Conservation (phyloP, 164 flowering plant species). For the Vitis vinifera region DNA sequence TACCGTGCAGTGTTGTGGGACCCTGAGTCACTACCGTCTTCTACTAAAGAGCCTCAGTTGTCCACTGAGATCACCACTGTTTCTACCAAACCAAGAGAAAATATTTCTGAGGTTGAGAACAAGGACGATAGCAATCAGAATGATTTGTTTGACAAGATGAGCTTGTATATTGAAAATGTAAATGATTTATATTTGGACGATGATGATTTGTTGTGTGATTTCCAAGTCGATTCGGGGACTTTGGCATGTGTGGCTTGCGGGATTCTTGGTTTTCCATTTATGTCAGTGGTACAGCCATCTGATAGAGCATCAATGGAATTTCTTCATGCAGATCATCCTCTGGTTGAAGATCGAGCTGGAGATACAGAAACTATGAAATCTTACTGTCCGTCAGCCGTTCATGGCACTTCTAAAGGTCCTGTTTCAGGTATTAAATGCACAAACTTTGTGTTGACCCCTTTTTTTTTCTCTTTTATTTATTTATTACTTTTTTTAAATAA, state of each 20-base stretch:
- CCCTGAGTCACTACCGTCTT: conserved; percentile 63
- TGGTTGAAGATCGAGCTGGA: conserved; percentile 15
- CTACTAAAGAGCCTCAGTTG: conserved; percentile 32
- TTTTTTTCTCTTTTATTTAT: not conserved
- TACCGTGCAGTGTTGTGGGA: conserved; percentile 72
- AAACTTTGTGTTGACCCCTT: not conserved
- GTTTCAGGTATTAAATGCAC: conserved; percentile 38
- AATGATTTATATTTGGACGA: conserved; percentile 51
- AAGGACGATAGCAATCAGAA: conserved; percentile 12
- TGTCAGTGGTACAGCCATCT: conserved; percentile 89
- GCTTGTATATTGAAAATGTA: conserved; percentile 37
- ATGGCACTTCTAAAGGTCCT: conserved; percentile 18
- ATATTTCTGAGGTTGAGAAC: conserved; percentile 10
- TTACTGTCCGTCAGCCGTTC: conserved; percentile 10
- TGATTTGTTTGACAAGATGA: conserved; percentile 38
- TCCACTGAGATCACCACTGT: conserved; percentile 13
- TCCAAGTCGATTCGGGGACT: conserved; percentile 88
- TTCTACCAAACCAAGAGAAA: conserved; percentile 20
- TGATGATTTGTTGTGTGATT: conserved; percentile 74
- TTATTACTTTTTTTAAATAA: too few relatives aligned
- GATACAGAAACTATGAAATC: conserved; percentile 13
- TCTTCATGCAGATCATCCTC: conserved; percentile 24
- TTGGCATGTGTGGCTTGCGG: conserved; percentile 97
- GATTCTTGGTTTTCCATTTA: conserved; percentile 93
- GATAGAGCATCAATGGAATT: conserved; percentile 41